Percentiles rank a stretch among this genome's conserved stretches.
These are phyloP conservation scores for Aspergillus neotritici DNA, from an alignment of 2,329 filamentous ascomycete species.

Conservation along the genomic window DNA sequence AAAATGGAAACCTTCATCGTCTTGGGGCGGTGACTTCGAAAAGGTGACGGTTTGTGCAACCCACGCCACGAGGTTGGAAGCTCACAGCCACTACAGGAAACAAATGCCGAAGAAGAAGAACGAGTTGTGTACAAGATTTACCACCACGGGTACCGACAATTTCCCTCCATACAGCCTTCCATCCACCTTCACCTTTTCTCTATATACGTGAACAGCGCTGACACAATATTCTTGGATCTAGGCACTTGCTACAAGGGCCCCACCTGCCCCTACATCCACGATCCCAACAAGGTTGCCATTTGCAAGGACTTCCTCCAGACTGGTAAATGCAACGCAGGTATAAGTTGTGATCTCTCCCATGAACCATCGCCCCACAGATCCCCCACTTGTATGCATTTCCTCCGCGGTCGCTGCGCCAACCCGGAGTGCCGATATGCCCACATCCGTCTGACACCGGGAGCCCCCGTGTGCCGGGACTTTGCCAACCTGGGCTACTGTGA, in stretches of 20 bases:
- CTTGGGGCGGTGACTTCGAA: slow-evolving; percentile 69
- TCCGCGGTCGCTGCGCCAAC: slow-evolving; percentile 85
- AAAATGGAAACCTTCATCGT: slow-evolving; percentile 79
- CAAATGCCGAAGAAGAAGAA: slow-evolving; percentile 59
- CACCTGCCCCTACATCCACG: slow-evolving; percentile 73
- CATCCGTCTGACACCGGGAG: slow-evolving; percentile 67
- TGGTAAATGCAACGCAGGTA: slow-evolving; percentile 69
- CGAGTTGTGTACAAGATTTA: slow-evolving; percentile 63
- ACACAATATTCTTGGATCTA: slow-evolving; percentile 46
- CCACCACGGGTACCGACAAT: slow-evolving; percentile 49
- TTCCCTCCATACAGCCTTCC: slow-evolving; percentile 23
- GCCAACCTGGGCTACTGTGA: slow-evolving; percentile 84
- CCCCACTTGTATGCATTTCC: slow-evolving; percentile 83
- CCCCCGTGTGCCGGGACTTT: slow-evolving; percentile 78
- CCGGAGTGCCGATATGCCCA: slow-evolving; percentile 81
- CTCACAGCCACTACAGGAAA: slow-evolving; percentile 24
- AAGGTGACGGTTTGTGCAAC: slow-evolving; percentile 53
- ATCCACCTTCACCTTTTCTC: slow-evolving; percentile 8
- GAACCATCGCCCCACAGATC: slow-evolving; percentile 75
- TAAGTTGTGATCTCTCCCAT: slow-evolving; percentile 86
- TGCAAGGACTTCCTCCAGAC: slow-evolving; percentile 84
- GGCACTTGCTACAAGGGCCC: slow-evolving; percentile 82
- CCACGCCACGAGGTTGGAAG: slow-evolving; percentile 7
- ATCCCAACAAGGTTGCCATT: slow-evolving; percentile 77
- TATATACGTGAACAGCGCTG: slow-evolving; percentile 7